These are phyloP conservation scores for Claviceps quebecensis DNA, from an alignment of 2,329 filamentous ascomycete species.

Conservation along the genomic window DNA sequence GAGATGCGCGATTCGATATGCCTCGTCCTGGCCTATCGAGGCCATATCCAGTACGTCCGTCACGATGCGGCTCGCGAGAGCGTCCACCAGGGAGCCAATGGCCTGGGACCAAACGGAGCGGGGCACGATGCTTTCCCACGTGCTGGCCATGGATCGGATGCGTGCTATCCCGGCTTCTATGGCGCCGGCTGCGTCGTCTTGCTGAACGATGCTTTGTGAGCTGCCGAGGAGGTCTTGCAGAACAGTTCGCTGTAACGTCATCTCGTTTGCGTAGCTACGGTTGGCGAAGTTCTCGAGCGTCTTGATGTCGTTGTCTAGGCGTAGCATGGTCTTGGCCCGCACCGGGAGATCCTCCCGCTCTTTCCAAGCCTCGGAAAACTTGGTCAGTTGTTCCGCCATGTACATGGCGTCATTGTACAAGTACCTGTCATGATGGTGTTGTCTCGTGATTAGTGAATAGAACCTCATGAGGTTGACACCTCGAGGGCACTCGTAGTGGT, in stretches of 20 bases:
- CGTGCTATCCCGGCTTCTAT: slow-evolving; percentile 39
- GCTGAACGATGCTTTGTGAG: slow-evolving; percentile 44
- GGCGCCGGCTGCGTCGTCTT: slow-evolving; percentile 37
- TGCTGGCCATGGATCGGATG: slow-evolving; percentile 37
- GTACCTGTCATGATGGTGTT: slow-evolving; percentile 28
- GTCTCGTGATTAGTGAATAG: neutral
- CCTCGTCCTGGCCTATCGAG: slow-evolving; percentile 49
- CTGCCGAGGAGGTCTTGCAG: slow-evolving; percentile 48
- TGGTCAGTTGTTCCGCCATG: slow-evolving; percentile 40
- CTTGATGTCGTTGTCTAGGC: slow-evolving; percentile 45
- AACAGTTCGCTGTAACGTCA: slow-evolving; percentile 45
- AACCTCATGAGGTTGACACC: too few species aligned
- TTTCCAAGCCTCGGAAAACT: slow-evolving; percentile 38
- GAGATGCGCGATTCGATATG: slow-evolving; percentile 44
- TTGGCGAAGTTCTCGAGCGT: slow-evolving; percentile 46
- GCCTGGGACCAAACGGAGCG: slow-evolving; percentile 50
- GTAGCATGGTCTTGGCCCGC: slow-evolving; percentile 39
- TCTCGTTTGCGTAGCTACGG: slow-evolving; percentile 46
- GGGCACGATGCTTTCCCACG: slow-evolving; percentile 45
- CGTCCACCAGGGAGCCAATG: slow-evolving; percentile 44
- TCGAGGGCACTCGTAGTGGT: neutral
- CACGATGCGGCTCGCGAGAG: slow-evolving; percentile 44
- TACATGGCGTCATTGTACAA: slow-evolving; percentile 56
- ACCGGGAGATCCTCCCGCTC: slow-evolving; percentile 35
- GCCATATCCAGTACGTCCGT: slow-evolving; percentile 47